These are phyloP conservation scores for Neurospora sp. DNA, from an alignment of 495 filamentous ascomycete species.

Conservation along the genomic window DNA sequence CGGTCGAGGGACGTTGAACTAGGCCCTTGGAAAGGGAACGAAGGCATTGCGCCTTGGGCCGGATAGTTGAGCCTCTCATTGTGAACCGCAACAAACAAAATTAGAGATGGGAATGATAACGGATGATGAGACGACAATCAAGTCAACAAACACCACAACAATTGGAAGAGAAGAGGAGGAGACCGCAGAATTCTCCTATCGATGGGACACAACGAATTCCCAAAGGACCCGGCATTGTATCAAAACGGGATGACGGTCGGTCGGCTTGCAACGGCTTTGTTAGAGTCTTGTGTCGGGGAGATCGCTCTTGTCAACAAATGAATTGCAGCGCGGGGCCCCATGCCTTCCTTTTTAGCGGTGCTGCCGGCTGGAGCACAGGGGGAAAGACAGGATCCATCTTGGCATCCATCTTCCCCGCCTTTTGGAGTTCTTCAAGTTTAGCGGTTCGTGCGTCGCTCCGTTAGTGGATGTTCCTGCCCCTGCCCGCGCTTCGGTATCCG, in stretches of 20 bases:
- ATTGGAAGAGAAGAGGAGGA: background rate
- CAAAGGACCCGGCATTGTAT: background rate
- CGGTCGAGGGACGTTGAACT: background rate
- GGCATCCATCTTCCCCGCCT: background rate
- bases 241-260: slow-evolving; percentile 5
- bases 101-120: background rate
- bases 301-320: background rate
- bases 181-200: background rate
- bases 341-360: background rate
- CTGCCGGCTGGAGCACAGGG: background rate
- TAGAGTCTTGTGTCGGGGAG: background rate
- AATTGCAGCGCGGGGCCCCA: background rate
- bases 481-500: background rate
- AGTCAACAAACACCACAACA: background rate
- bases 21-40: background rate
- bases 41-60: slow-evolving; percentile 2
- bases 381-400: background rate
- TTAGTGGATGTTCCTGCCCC: background rate
- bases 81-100: background rate
- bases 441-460: background rate
- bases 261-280: slow-evolving; percentile 26
- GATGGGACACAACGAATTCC: background rate
- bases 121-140: background rate
- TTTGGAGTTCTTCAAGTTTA: background rate
- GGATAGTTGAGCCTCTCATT: slow-evolving; percentile 13